Percentiles rank a stretch among this genome's conserved stretches.
phyloP scores from a whole-genome alignment of 2,329 filamentous ascomycete genomes.

The Penicillium concentricum region DNA sequence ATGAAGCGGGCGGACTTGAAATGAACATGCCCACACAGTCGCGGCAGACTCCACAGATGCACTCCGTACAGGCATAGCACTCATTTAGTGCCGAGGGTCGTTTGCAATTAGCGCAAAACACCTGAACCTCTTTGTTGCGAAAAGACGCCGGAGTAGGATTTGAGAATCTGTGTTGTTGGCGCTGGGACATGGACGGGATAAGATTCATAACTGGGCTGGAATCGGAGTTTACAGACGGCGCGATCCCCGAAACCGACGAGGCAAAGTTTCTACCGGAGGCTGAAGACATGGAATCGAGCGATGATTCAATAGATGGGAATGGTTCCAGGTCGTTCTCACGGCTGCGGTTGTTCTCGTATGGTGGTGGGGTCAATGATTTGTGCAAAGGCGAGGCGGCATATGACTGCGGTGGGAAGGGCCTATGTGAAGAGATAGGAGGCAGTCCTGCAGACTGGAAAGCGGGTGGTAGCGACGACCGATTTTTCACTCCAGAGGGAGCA shows the following conservation, averaged over 20 bases:
- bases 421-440: conserved; percentile 40
- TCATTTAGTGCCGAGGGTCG: conserved; percentile 73
- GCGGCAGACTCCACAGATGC: conserved; percentile 88
- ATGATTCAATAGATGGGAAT: conserved; percentile 87
- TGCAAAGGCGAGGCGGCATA: conserved; percentile 91
- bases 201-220: conserved; percentile 55
- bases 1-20: conserved; percentile 41
- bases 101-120: conserved; percentile 88
- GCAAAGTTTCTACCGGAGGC: conserved; percentile 66
- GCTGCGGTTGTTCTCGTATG: conserved; percentile 54
- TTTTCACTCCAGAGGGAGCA: conserved; percentile 44
- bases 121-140: conserved; percentile 63
- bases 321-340: conserved; percentile 65
- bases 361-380: conserved; percentile 83
- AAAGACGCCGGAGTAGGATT: conserved; percentile 55
- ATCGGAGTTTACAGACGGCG: conserved; percentile 68
- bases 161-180: conserved; percentile 43
- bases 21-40: conserved; percentile 66
- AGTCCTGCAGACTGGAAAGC: conserved; percentile 52
- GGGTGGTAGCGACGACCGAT: conserved; percentile 62
- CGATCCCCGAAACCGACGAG: conserved; percentile 64
- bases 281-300: conserved; percentile 55
- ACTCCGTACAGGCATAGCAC: conserved; percentile 93
- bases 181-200: conserved; percentile 36
- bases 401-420: conserved; percentile 46